Conservation (phyloP, 306 rosid genomes). For the Benincasa hispida region DNA sequence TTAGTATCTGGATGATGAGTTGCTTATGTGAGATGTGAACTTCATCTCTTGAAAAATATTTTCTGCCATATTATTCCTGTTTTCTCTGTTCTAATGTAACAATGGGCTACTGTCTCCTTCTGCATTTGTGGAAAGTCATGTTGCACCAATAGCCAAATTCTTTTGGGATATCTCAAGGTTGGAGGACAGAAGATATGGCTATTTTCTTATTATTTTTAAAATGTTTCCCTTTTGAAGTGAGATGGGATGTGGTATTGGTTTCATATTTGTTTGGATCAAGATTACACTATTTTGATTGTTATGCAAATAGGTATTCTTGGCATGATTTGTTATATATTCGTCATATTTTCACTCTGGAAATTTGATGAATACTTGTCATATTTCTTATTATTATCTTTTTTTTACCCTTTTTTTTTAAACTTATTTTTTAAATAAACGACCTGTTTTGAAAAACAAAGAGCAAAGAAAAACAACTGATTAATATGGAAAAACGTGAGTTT, state of each 20-base stretch:
- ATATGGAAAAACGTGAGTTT: too few species aligned
- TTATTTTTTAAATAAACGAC: too few species aligned
- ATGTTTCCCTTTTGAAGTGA: neutral
- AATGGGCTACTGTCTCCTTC: neutral
- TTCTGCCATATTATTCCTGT: neutral
- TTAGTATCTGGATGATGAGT: constrained; percentile 60
- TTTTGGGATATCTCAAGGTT: neutral
- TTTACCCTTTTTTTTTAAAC: too few species aligned
- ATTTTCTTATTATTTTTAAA: neutral
- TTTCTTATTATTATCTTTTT: too few species aligned
- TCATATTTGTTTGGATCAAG: neutral
- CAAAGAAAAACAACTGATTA: too few species aligned
- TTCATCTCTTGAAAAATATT: neutral
- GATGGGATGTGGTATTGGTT: neutral
- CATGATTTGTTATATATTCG: neutral
- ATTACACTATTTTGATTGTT: neutral
- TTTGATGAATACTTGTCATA: too few species aligned
- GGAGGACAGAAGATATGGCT: neutral
- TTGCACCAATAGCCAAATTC: neutral
- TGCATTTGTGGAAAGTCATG: neutral
- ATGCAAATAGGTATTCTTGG: neutral
- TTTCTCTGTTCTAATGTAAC: neutral
- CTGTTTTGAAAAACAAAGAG: too few species aligned
- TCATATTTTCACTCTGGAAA: neutral
- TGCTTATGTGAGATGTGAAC: neutral